phyloP scores from a whole-genome alignment of 2,329 filamentous ascomycete species.

The Aureobasidium namibiae region DNA sequence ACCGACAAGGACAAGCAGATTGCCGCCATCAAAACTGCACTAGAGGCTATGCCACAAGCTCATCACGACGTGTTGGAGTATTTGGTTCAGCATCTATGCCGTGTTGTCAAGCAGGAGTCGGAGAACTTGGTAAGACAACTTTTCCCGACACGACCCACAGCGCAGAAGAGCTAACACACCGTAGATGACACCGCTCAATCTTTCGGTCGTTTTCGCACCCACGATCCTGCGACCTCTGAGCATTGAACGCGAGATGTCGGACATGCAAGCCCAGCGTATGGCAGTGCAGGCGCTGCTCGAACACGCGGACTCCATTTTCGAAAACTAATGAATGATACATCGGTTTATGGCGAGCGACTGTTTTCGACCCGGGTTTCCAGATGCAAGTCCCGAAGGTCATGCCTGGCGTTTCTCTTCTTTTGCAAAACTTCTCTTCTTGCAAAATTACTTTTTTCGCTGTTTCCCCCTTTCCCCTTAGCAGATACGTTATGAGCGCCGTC shows the following conservation, averaged over 20 bases:
- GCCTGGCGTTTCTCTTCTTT: not conserved
- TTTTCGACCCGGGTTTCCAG: not conserved
- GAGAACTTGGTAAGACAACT: constrained; percentile 64
- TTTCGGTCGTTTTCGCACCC: constrained; percentile 94
- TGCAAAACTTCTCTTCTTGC: not conserved
- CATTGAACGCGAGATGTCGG: constrained; percentile 88
- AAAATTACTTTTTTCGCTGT: not conserved
- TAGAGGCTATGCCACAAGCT: constrained; percentile 69
- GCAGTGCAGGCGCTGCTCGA: constrained; percentile 91
- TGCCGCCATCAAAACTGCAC: constrained; percentile 60
- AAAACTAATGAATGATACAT: not conserved
- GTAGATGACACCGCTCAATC: constrained; percentile 90
- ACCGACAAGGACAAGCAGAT: constrained; percentile 60
- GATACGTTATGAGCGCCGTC: not conserved
- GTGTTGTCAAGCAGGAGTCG: constrained; percentile 72
- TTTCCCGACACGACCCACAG: not conserved
- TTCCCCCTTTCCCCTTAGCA: not conserved
- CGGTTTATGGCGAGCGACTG: not conserved
- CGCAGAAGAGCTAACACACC: constrained; percentile 19
- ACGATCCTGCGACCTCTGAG: constrained; percentile 92
- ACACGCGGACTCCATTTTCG: constrained; percentile 74
- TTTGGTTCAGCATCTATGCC: constrained; percentile 82
- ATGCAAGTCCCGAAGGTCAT: not conserved
- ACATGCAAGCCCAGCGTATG: constrained; percentile 88
- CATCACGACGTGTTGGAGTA: constrained; percentile 90